A percentile compares a stretch with the other conserved stretches of the same genome.
Conservation (phyloP, 148 eudicot genomes). For the Talinum fruticosum region DNA sequence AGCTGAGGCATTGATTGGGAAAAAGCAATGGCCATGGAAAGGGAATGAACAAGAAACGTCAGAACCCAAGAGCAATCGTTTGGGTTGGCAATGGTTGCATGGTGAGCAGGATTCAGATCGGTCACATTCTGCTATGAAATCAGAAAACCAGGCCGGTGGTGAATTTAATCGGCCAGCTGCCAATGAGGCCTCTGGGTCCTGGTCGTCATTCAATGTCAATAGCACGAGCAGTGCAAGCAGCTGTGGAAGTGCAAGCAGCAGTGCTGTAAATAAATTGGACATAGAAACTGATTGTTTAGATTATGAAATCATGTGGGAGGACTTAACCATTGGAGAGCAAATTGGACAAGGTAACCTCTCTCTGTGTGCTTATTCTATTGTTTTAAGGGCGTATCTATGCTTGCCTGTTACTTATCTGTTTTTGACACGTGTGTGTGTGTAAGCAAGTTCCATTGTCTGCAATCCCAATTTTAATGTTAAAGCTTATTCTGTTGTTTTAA, state of each 20-base stretch:
- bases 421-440: no score
- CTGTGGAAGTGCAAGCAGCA: conserved; percentile 84
- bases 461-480: background rate
- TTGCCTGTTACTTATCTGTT: no score
- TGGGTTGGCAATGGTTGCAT: conserved; percentile 64
- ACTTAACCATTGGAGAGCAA: conserved; percentile 89
- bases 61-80: conserved; percentile 53
- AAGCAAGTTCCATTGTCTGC: no score
- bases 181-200: conserved; percentile 76
- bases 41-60: conserved; percentile 57
- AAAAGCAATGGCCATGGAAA: conserved; percentile 85
- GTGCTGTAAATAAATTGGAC: conserved; percentile 73
- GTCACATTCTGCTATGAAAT: conserved; percentile 30
- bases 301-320: conserved; percentile 97
- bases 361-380: background rate
- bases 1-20: conserved; percentile 90
- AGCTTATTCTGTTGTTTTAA: background rate
- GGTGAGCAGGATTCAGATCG: conserved; percentile 62
- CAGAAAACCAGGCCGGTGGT: conserved; percentile 44
- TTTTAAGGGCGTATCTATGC: background rate
- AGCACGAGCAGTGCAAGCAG: conserved; percentile 93
- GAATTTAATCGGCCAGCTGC: conserved; percentile 46
- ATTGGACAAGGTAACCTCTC: conserved; percentile 81
- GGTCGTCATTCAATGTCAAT: conserved; percentile 79
- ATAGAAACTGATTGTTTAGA: conserved; percentile 73